phyloP scores from a whole-genome alignment of 2,329 filamentous ascomycete genomes.

The Erysiphe pulchra region DNA sequence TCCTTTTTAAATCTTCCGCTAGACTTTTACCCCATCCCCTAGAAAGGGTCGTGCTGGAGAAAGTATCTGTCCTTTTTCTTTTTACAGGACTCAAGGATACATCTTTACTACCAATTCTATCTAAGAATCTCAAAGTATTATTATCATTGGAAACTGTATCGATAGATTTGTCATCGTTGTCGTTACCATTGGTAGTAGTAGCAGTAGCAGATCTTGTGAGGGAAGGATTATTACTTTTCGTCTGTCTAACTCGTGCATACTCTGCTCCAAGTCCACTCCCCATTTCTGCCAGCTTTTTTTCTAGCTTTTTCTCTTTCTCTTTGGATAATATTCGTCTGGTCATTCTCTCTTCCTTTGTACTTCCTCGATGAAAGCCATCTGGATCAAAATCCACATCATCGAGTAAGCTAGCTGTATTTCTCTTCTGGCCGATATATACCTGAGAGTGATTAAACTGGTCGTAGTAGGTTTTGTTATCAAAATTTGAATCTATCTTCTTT shows the following conservation, averaged over 20 bases:
- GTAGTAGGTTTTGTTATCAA: slow-evolving; percentile 18
- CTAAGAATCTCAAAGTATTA: not conserved
- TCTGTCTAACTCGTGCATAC: slow-evolving; percentile 27
- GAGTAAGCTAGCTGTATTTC: slow-evolving; percentile 32
- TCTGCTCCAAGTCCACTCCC: slow-evolving; percentile 42
- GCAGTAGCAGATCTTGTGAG: not conserved
- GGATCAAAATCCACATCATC: slow-evolving; percentile 36
- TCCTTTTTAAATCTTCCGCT: slow-evolving; percentile 28
- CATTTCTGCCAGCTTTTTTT: slow-evolving; percentile 35
- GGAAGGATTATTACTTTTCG: slow-evolving; percentile 1
- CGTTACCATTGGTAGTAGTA: slow-evolving; percentile 10
- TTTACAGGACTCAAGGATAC: slow-evolving; percentile 34
- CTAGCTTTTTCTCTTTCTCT: slow-evolving; percentile 49
- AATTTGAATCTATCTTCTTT: slow-evolving; percentile 8
- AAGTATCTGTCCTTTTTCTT: slow-evolving; percentile 24
- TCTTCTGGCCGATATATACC: slow-evolving; percentile 23
- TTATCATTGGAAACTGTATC: slow-evolving; percentile 12
- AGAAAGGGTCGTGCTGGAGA: slow-evolving; percentile 5
- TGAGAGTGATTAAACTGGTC: slow-evolving; percentile 31
- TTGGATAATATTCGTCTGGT: slow-evolving; percentile 36
- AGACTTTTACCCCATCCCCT: slow-evolving; percentile 32
- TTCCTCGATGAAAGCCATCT: slow-evolving; percentile 23
- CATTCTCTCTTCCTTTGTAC: slow-evolving; percentile 37
- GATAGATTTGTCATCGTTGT: slow-evolving; percentile 4
- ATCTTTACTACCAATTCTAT: slow-evolving; percentile 14